Base-by-base conservation (phyloP, 306 rosid genomes). In the Canavalia gladiata region DNA sequence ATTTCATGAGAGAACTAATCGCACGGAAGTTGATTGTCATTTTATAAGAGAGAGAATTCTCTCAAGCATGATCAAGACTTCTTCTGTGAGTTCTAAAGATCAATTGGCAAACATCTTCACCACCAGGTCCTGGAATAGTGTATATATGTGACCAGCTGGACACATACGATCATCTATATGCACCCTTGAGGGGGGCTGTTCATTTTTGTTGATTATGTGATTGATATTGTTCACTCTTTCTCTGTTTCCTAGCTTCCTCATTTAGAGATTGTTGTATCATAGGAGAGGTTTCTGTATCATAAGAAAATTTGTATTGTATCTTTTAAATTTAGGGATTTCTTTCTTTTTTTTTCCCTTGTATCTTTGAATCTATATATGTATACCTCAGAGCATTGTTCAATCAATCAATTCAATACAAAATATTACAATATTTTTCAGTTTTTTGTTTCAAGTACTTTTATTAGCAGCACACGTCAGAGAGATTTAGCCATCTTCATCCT, bases 351-450 rank as follows among this genome's bases (percentile, higher is more conserved):
- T 65, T 64, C 9, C 4, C 7, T 0, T 39, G 6, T 3, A 7
- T 42, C 50, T n/a, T 65, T 18, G 51, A 39, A 41, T 7, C 33
- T 39, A 65, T 34, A 62, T n/a, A 18, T 7, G 25, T 42, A 35
- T 25, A 67, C 52, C 28, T 62, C 35, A 34, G 50, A 39, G 33
- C 33, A 18, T 25, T 25, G 35, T 52, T 42, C 35, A 42, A 65
- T 67, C 52, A 67, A 67, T 67, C 72, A 42, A 67, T 43, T 18
- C 54, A 42, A 18, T 66, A 66, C 35, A 41, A 66, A 66, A 41
- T 66, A 41, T 43, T 41, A 18, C 72, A 42, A 67, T 25, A 42
- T 8, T 42, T 67, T 25, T 65, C 71, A 25, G 33, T 7, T 6
- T 2, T 39, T n/a, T 6, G 25, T 50, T 45, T 50, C 55, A 50